Evolutionary conservation across 805 yeast species (phyloP), one percentile per base, ranked within the genome.

Genomic region (Candida dajiaensis): DNA sequence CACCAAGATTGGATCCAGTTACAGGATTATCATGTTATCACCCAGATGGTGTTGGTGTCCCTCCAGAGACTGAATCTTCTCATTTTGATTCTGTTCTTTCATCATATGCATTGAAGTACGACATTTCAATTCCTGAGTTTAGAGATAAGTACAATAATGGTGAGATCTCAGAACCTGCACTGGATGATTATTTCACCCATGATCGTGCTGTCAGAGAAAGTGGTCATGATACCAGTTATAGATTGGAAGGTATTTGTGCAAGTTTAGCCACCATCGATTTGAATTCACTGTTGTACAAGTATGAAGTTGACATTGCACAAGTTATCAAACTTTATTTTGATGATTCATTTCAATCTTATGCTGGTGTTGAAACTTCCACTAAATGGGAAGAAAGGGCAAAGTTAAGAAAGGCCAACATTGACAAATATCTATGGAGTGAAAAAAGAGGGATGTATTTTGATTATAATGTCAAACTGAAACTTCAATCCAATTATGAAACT

Each of bases 191-290:
- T 62, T 87, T 92, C 62, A 64, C 86, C 42, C 96, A 92, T 61
- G 99, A 92, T 64, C 73, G 97, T 48, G 97, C 95, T 1, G 95
- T 92, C 11, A 78, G 99, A 61, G 99, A 92, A 66, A 83, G 94
- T 28, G 99, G 99, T 1, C 98, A 94, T 63, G 99, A 92, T 62
- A 94, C 98, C 0, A 74, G 92, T 2, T 89, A 90, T 59, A 73
- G 99, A 57, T 71, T 94, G 44, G 97, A 90, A 66, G 95, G 95
- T 35, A 77, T 80, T 38, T 89, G 96, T 65, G 97, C 96, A 0
- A 72, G 85, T 61, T 69, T 92, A 54, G 97, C 95, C 1, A 92
- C 98, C 0, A 83, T 92, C 42, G 99, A 92, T 63, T 72, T 92
- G 59, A 89, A 90, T 65, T 74, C 94, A 6, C 68, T 94, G 55